Base-by-base conservation (phyloP, 2,329 filamentous ascomycete genomes). In the Apiospora rasikravindrae region DNA sequence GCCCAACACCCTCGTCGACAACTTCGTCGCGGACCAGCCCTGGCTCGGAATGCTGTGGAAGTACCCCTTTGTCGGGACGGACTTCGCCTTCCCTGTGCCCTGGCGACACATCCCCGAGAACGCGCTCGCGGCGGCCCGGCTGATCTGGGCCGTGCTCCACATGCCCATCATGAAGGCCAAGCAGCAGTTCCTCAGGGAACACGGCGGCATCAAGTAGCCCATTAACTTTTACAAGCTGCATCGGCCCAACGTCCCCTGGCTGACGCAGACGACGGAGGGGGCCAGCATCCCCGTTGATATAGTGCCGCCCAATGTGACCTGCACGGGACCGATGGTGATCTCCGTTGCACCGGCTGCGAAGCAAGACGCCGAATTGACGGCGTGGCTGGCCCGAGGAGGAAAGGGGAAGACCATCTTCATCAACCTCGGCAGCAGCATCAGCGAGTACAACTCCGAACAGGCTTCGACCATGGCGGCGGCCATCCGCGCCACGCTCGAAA, bases 371-470 rank as follows among this genome's bases (percentile, higher is more conserved):
- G 66, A 29, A 7, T 5, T 68, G 13, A 42, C 29, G 24, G n/a
- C 40, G 13, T 68, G 66, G 66, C 40, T 68, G 42, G 42, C 40
- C 2, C 16, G 8, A 14, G 53, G 53, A 1, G n/a, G n/a, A 3
- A 3, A 33, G 10, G 66, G 66, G 13, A 44, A 44, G 42, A 68
- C 66, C 4, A 14, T 68, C 1, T 13, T 68, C 14, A n/a, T 68
- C 24, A 68, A 68, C 14, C 66, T 68, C 40, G 66, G 66, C 66
- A 68, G 29, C 66, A 26, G 26, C 45, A 22, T 68, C n/a, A 8
- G 13, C 26, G 16, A 37, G 53, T 68, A 68, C 24, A 47, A 14
- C 8, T 7, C 40, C 3, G 7, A 45, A 13, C 66, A 47, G 10
- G 66, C 66, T 1, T 26, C 29, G 4, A n/a, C 66, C 19, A 45